These are phyloP conservation scores for Aspergillus indologenus DNA, from an alignment of 495 filamentous ascomycete species.

Conservation along the genomic window DNA sequence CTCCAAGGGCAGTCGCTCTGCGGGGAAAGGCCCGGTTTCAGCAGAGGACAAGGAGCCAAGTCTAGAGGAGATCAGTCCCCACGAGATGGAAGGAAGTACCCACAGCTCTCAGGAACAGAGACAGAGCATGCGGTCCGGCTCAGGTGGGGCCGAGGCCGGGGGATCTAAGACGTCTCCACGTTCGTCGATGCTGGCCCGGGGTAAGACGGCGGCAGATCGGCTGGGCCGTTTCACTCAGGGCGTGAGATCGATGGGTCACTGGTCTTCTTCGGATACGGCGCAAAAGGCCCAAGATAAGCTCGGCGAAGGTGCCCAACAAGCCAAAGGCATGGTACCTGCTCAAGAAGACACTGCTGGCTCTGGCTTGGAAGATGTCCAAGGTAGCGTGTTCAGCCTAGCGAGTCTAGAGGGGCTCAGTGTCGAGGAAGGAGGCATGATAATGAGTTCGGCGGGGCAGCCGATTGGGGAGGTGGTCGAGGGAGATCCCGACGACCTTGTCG, in stretches of 20 bases:
- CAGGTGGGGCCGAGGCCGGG: background rate
- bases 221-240: background rate
- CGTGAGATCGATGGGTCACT: background rate
- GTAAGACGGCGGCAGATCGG: background rate
- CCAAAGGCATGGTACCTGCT: background rate
- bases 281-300: background rate
- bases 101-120: background rate
- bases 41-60: background rate
- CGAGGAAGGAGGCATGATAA: slow-evolving; percentile 6
- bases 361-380: background rate
- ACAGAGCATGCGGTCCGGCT: background rate
- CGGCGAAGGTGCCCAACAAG: background rate
- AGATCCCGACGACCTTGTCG: slow-evolving; percentile 22
- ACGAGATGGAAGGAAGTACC: background rate
- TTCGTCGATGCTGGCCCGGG: background rate
- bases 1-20: background rate
- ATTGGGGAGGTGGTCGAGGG: slow-evolving; percentile 22
- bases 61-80: background rate
- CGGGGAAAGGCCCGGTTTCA: background rate
- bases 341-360: background rate
- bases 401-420: slow-evolving; percentile 8
- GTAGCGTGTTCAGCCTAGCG: background rate
- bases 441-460: background rate
- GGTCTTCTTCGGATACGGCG: background rate
- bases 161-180: background rate